These are phyloP conservation scores for Alternaria panax DNA, from an alignment of 2,329 filamentous ascomycete genomes.

Conservation along the genomic window DNA sequence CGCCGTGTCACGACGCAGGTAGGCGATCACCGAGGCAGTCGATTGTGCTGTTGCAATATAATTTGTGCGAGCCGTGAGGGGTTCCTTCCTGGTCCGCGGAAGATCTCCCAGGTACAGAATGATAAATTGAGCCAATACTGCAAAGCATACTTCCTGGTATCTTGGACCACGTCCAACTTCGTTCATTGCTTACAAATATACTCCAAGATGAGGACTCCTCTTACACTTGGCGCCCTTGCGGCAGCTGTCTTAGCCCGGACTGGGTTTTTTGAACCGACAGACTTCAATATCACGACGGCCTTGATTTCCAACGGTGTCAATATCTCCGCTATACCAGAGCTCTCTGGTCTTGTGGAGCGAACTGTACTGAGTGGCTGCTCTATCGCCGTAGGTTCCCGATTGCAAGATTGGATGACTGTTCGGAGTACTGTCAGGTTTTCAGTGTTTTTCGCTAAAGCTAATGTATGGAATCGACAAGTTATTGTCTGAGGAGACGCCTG, in stretches of 20 bases:
- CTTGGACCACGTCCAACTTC: constrained; percentile 1
- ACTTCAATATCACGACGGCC: constrained; percentile 30
- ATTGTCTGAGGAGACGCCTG: constrained; percentile 14
- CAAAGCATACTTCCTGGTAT: neutral
- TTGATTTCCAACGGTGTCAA: constrained; percentile 29
- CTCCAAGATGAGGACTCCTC: constrained; percentile 18
- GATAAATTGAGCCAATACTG: constrained; percentile 7
- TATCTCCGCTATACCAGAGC: constrained; percentile 27
- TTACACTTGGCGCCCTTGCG: constrained; percentile 17
- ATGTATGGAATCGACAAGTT: constrained; percentile 33
- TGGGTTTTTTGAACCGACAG: constrained; percentile 24
- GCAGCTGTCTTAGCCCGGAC: constrained; percentile 18
- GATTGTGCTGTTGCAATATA: no score
- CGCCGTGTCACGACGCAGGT: no score
- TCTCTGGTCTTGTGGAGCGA: constrained; percentile 8
- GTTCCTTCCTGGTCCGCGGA: constrained; percentile 6
- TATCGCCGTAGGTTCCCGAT: constrained; percentile 27
- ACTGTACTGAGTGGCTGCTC: constrained; percentile 21
- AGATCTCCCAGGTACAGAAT: neutral
- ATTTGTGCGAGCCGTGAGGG: no score
- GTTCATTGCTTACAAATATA: neutral
- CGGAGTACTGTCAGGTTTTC: constrained; percentile 9
- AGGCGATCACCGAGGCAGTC: no score
- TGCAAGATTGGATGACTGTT: neutral
- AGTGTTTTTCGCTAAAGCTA: constrained; percentile 34